phyloP scores from a whole-genome alignment of 768 basidiomycete species.

The Pleurotus giganteus region DNA sequence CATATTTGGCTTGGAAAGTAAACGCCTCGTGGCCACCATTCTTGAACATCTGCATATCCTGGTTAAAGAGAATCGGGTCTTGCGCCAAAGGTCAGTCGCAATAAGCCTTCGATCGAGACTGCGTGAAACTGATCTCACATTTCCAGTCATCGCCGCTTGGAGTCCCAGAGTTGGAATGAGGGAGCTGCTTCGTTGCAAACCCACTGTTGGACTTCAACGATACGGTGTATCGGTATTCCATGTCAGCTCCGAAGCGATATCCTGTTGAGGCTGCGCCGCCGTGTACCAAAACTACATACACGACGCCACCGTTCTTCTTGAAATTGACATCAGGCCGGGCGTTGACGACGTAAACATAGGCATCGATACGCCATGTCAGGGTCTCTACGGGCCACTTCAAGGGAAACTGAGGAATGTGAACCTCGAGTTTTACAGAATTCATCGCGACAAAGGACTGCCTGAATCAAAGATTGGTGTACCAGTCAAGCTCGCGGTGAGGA shows the following conservation, averaged over 20 bases:
- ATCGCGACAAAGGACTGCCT: too few species aligned
- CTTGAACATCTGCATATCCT: conserved; percentile 4
- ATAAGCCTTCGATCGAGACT: neutral
- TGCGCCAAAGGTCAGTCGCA: neutral
- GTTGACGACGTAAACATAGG: neutral
- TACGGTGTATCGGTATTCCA: neutral
- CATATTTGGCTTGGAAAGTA: neutral
- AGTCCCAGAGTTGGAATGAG: neutral
- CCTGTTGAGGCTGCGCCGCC: neutral
- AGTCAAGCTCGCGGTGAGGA: too few species aligned
- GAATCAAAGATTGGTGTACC: too few species aligned
- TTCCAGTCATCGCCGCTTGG: neutral
- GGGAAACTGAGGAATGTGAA: too few species aligned
- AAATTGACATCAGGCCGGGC: neutral
- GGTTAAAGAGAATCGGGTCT: neutral
- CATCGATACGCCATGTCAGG: neutral
- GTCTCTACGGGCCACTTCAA: too few species aligned
- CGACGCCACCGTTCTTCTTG: neutral
- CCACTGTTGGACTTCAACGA: neutral
- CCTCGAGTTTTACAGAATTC: too few species aligned
- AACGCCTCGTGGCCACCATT: neutral
- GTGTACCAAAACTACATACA: neutral
- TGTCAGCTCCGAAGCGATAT: too few species aligned
- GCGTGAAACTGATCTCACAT: neutral
- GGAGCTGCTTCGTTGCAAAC: neutral